phyloP scores from a whole-genome alignment of 108 stramenopile species.

The Cyclostephanos invisitatus region DNA sequence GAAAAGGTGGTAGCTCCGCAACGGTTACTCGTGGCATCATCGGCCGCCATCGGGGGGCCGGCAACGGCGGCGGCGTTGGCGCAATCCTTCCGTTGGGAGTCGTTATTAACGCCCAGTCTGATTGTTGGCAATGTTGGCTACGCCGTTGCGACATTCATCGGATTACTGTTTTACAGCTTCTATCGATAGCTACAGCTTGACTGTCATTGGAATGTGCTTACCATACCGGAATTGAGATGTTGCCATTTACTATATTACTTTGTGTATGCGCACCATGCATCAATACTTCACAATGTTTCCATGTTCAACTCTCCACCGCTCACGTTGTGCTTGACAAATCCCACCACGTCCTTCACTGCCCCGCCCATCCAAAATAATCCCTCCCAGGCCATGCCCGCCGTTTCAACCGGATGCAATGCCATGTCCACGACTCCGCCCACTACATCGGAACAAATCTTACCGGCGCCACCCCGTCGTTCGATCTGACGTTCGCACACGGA shows the following conservation, averaged over 20 bases:
- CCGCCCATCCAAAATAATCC: conserved; percentile 61
- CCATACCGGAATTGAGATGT: too few relatives aligned
- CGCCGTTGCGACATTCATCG: conserved; percentile 68
- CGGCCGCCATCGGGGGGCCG: conserved; percentile 85
- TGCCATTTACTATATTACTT: not conserved
- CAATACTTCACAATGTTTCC: conserved; percentile 13
- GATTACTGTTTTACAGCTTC: conserved; percentile 38
- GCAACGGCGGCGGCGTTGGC: conserved; percentile 84
- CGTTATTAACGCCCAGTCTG: conserved; percentile 65
- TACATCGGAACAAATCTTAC: conserved; percentile 55
- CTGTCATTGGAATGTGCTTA: too few relatives aligned
- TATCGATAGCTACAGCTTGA: conserved; percentile 20
- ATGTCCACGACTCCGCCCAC: conserved; percentile 61
- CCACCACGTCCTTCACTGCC: conserved; percentile 35
- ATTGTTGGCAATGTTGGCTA: conserved; percentile 85
- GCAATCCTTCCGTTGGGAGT: conserved; percentile 63
- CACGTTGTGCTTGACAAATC: conserved; percentile 38
- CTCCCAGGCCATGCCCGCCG: conserved; percentile 64
- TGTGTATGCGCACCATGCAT: not conserved
- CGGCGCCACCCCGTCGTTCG: conserved; percentile 72
- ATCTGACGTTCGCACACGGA: conserved; percentile 68
- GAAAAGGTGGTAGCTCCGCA: conserved; percentile 52
- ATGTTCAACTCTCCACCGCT: conserved; percentile 18
- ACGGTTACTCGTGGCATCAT: conserved; percentile 71
- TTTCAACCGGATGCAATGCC: conserved; percentile 76